Percentiles rank a stretch among this genome's conserved stretches.
Conservation (phyloP, 2,329 filamentous ascomycete species). For the Pseudohalonectria lignicola region DNA sequence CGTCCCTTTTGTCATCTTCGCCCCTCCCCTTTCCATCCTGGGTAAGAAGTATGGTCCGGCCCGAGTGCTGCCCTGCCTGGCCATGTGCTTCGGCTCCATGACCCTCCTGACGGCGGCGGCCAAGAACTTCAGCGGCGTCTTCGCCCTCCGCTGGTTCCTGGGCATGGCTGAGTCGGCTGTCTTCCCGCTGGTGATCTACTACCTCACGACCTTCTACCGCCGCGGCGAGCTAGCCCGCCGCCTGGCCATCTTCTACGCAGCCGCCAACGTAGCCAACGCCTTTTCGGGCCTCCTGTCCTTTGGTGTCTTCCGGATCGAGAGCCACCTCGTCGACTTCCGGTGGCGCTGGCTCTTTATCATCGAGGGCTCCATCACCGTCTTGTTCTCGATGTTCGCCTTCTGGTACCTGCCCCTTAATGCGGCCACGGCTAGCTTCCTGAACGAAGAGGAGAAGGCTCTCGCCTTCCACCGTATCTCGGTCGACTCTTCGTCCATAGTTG, state of each 20-base stretch:
- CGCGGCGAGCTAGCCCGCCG: conserved; percentile 59
- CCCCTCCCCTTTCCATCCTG: conserved; percentile 51
- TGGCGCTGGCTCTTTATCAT: conserved; percentile 64
- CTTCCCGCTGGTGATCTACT: conserved; percentile 53
- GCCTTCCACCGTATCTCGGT: conserved; percentile 62
- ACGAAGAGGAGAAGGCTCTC: conserved; percentile 50
- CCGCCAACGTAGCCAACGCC: conserved; percentile 26
- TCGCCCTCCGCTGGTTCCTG: conserved; percentile 58
- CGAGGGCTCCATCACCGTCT: conserved; percentile 55
- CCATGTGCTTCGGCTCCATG: conserved; percentile 56
- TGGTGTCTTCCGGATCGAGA: conserved; percentile 34
- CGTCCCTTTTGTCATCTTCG: conserved; percentile 61
- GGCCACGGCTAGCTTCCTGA: conserved; percentile 52
- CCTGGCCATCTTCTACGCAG: conserved; percentile 47
- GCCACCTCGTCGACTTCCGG: conserved; percentile 17
- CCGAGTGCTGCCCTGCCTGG: conserved; percentile 49
- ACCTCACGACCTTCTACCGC: conserved; percentile 55
- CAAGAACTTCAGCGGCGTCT: conserved; percentile 52
- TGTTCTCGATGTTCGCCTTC: conserved; percentile 46
- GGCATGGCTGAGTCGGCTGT: conserved; percentile 59
- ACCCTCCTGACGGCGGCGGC: conserved; percentile 48
- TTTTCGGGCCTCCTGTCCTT: conserved; percentile 49
- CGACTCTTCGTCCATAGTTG: conserved; percentile 54
- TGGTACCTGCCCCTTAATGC: conserved; percentile 56
- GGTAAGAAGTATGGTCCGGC: conserved; percentile 59